Percentiles rank a stretch among this genome's conserved stretches.
Evolutionary conservation across 495 filamentous ascomycete species (phyloP).

Genomic region (Penicillium diatomitis): DNA sequence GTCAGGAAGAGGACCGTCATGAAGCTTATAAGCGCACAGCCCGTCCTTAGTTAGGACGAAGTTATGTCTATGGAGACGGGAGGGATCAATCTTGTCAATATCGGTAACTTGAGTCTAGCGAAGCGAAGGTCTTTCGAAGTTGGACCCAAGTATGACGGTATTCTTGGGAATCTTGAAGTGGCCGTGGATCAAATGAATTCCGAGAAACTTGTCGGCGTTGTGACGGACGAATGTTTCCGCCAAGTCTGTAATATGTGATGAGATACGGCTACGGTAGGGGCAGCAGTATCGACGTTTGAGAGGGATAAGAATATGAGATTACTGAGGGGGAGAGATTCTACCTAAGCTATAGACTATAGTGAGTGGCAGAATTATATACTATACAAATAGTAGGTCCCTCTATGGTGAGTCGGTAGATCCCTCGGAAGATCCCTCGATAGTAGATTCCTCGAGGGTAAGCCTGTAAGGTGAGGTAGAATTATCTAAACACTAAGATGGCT

Average conservation of each 20-base stretch:
- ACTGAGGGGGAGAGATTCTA: too few relatives aligned
- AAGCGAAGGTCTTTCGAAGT: slow-evolving; percentile 7
- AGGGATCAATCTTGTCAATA: slow-evolving; percentile 13
- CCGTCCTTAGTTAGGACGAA: slow-evolving; percentile 6
- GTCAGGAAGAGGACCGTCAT: slow-evolving; percentile 6
- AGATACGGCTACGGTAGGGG: too few relatives aligned
- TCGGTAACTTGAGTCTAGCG: slow-evolving; percentile 43
- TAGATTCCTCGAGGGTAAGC: too few relatives aligned
- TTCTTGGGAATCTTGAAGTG: slow-evolving; percentile 3
- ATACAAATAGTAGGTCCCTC: too few relatives aligned
- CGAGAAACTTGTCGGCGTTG: background rate
- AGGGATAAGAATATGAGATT: too few relatives aligned
- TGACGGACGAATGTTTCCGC: background rate
- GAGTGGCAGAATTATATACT: too few relatives aligned
- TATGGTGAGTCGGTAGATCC: too few relatives aligned
- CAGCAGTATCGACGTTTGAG: too few relatives aligned
- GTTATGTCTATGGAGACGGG: slow-evolving; percentile 4
- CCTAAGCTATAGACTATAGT: too few relatives aligned
- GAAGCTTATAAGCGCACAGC: slow-evolving; percentile 5
- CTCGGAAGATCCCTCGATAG: too few relatives aligned
- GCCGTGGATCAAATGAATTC: slow-evolving; percentile 1
- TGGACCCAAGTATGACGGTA: slow-evolving; percentile 2
- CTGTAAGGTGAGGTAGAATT: too few relatives aligned
- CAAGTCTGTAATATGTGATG: background rate
- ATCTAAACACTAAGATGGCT: too few relatives aligned